Evolutionary conservation across 1,139 yeast genomes (phyloP).

Genomic region (Protomyces pachydermus): DNA sequence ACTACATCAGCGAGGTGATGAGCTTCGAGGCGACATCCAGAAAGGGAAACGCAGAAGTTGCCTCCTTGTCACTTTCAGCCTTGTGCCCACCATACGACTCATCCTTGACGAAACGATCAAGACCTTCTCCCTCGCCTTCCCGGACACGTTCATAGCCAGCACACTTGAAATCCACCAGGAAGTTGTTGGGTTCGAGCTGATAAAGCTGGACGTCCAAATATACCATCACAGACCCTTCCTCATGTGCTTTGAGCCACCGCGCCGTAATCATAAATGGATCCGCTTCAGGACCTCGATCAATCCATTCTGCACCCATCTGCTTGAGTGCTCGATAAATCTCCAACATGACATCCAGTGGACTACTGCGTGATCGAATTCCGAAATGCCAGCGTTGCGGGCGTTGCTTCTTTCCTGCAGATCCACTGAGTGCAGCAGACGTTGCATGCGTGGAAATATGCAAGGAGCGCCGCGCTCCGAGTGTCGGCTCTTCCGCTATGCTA

Average conservation of each 20-base stretch:
- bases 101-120: conserved; percentile 7
- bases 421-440: conserved; percentile 34
- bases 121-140: conserved; percentile 8
- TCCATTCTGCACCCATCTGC: conserved; percentile 96
- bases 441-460: conserved; percentile 42
- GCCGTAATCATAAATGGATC: conserved; percentile 96
- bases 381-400: conserved; percentile 87
- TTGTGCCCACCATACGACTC: conserved; percentile 12
- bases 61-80: conserved; percentile 29
- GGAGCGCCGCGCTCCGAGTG: conserved; percentile 34
- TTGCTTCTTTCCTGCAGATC: conserved; percentile 22
- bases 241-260: conserved; percentile 80
- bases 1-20: conserved; percentile 22
- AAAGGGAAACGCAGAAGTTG: conserved; percentile 30
- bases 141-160: conserved; percentile 56
- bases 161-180: conserved; percentile 92
- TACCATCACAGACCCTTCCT: conserved; percentile 49
- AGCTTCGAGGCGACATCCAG: conserved; percentile 28
- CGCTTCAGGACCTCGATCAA: conserved; percentile 45
- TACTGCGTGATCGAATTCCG: conserved; percentile 92
- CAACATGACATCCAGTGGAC: conserved; percentile 97
- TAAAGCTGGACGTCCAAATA: conserved; percentile 95
- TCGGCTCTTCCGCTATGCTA: conserved; percentile 19
- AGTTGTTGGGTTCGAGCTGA: conserved; percentile 92
- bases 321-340: conserved; percentile 92